Percentiles rank a stretch among this genome's conserved stretches.
These are phyloP conservation scores for Magnaporthales sp. DNA, from an alignment of 2,329 filamentous ascomycete genomes.

Conservation along the genomic window DNA sequence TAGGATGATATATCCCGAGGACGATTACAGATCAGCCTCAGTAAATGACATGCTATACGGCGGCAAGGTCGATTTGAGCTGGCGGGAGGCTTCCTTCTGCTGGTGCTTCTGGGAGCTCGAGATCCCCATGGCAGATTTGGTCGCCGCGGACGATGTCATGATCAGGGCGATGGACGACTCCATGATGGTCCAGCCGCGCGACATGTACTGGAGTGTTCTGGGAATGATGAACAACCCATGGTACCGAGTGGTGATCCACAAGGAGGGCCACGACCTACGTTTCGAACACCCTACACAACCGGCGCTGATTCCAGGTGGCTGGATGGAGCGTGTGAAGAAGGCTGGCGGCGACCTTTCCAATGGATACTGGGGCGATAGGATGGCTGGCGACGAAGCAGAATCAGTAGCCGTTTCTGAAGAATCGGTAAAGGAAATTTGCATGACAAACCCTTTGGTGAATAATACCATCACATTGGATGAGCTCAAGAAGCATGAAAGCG, in stretches of 20 bases:
- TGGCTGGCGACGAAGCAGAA: conserved; percentile 40
- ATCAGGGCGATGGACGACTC: conserved; percentile 85
- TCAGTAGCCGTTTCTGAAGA: conserved; percentile 34
- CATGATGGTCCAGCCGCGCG: conserved; percentile 76
- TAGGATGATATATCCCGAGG: conserved; percentile 74
- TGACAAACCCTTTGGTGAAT: conserved; percentile 47
- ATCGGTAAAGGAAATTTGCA: conserved; percentile 57
- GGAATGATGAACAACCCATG: conserved; percentile 99
- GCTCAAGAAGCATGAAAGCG: conserved; percentile 56
- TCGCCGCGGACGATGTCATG: conserved; percentile 61
- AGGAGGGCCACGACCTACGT: conserved; percentile 52
- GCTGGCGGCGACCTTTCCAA: conserved; percentile 71
- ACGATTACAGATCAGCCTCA: conserved; percentile 61
- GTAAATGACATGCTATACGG: conserved; percentile 61
- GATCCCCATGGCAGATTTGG: conserved; percentile 53
- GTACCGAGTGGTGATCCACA: conserved; percentile 73
- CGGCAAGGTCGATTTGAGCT: conserved; percentile 69
- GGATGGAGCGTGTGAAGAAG: conserved; percentile 88
- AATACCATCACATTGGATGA: conserved; percentile 63
- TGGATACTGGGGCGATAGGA: conserved; percentile 74
- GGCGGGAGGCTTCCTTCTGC: conserved; percentile 75
- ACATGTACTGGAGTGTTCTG: conserved; percentile 93
- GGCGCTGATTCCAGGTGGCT: conserved; percentile 67
- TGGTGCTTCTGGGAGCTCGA: conserved; percentile 88
- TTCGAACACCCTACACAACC: conserved; percentile 90